Evolutionary conservation across 257 asterid species (phyloP), one percentile per base, ranked within the genome.

Genomic region (Agastache rugosa): DNA sequence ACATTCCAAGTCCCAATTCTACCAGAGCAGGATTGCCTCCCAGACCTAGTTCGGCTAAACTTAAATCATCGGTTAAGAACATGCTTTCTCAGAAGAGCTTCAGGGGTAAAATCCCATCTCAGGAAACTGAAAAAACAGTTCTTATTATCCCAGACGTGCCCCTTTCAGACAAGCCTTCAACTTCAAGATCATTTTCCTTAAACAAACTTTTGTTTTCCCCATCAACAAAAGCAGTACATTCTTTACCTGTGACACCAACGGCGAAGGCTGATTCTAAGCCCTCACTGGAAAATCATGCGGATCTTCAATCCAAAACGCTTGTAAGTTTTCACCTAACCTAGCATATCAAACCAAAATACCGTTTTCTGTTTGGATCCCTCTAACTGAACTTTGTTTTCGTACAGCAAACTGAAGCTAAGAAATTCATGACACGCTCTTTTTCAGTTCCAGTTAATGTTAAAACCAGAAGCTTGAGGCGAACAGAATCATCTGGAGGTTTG

Each of bases 161-260:
- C 29, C 81, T 83, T 72, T 88, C 96, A 11, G 93, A 85, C 79
- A 87, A 86, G 80, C 97, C 97, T 77, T 86, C 97, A 11, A 88
- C 98, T 70, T 91, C 97, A 27, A 88, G 96, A 80, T 93, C 98
- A n/a, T 94, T 90, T 83, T 90, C 98, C 72, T 84, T 92, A 35
- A 92, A 90, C 83, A 87, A 85, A 75, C 77, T 90, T 68, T 80
- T 94, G 82, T 89, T 86, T 85, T 87, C 97, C 71, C 80, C 92
- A 37, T 81, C 93, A 42, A 77, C 88, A 72, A 91, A 87, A 73
- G 78, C 88, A 20, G 73, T 90, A 20, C 90, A 85, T 86, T 94
- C 96, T 20, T 64, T 90, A 67, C 96, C 97, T 3, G 92, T 82
- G 59, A 93, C 97, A 63, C 98, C 98, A 69, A 72, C 83, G 75